Base-by-base conservation (phyloP, 2,329 filamentous ascomycete species). In the Alternaria atra region DNA sequence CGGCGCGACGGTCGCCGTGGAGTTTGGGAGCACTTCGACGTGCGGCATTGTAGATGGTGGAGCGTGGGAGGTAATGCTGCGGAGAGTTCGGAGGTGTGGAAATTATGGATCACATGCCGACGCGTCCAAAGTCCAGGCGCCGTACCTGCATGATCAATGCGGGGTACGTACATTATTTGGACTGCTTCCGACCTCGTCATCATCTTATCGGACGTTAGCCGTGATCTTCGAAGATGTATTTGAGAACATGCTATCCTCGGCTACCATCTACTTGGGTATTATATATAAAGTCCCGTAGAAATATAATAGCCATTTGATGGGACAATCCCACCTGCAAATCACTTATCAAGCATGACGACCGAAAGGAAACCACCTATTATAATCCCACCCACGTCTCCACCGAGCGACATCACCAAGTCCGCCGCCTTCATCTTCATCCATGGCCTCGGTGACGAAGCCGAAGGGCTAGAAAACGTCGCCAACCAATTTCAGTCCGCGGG, bases 21-120 rank as follows among this genome's bases (percentile, higher is more conserved):
- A 89, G 59, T 81, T 82, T 35, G 92, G 91, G 58, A 97, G 83
- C 70, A 97, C 90, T 79, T 96, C 89, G 71, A 98, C 92, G 71
- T 91, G 90, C 68, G 87, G 87, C 85, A 89, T 89, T 43, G 64
- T 68, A 51, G 43, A 44, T 51, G 51, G 50, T 52, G 35, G 61
- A 43, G 32, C 56, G 57, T 37, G 55, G 43, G 43, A 9, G 32
- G 27, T 39, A 25, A 47, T 48, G 60, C 44, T 60, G 59, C 46
- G 55, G 57, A 35, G 55, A 59, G 39, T 47, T 39, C 46, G 56
- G 61, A 52, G 55, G 57, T 46, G 59, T 58, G 39, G 56, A 55
- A 58, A 50, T 65, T 34, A 48, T 54, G 10, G 23, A 39, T 66
- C 66, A 68, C 64, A 60, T 68, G 61, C 27, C 25, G 34, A 61